Base-by-base conservation (phyloP, 495 filamentous ascomycete species). In the Lasiosphaeris hirsuta region DNA sequence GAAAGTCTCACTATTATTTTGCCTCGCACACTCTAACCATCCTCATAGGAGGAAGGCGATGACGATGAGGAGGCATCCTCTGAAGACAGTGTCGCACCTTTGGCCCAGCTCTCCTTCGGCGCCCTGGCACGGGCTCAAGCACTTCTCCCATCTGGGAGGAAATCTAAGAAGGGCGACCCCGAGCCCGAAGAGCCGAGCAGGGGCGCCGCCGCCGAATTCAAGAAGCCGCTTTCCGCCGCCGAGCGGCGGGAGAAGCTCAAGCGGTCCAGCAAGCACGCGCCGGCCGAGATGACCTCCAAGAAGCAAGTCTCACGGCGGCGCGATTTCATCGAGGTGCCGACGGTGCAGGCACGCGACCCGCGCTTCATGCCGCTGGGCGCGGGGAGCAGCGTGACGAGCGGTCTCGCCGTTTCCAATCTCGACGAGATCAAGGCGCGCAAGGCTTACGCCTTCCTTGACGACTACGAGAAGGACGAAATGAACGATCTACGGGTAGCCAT, bases 201-300 rank as follows among this genome's bases (percentile, higher is more conserved):
- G 23, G 23, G 23, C 23, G 23, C 23, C 23, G 23, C 23, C 5
- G 23, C 23, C 2, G 23, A 30, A 30, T 30, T 30, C 23, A 43
- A 41, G 23, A 56, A 55, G 35, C 39, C 45, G 7, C 48, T 46
- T 10, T 33, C 14, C 19, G 14, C 44, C n/a, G 23, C 48, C 47
- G 57, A 64, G 23, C 56, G 60, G 15, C 39, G 40, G 51, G 59
- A 64, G 10, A 62, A 65, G 42, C 38, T 43, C 35, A 51, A 57
- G 15, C 86, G 92, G 10, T 63, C 84, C 19, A 89, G 78, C 69
- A 98, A 98, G 69, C 91, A 97, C 69, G 94, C 94, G 0, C 94
- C 94, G 0, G 79, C 83, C 49, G 86, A 90, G 41, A 79, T 90
- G 54, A 85, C 89, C 1, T 89, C 87, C 72, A 96, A 92, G 70